Conservation (phyloP, 148 eudicot species). For the Cornus florida region DNA sequence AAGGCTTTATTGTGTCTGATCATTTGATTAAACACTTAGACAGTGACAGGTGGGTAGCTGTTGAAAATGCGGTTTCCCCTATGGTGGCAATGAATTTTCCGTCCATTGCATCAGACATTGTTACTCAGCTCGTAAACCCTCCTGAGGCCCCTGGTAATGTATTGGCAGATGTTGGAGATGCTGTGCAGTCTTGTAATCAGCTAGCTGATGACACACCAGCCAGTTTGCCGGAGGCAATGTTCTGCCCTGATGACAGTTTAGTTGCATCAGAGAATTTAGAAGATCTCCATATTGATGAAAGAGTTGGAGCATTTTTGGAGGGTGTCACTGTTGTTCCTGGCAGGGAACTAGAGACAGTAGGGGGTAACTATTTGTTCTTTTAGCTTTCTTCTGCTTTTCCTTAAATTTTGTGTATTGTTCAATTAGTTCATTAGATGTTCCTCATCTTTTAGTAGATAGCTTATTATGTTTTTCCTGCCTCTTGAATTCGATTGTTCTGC, state of each 20-base stretch:
- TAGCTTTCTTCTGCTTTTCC: not conserved
- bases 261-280: slow-evolving; percentile 23
- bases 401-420: not conserved
- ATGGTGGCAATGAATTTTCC: slow-evolving; percentile 53
- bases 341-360: slow-evolving; percentile 72
- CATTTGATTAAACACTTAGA: slow-evolving; percentile 83
- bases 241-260: slow-evolving; percentile 23
- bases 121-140: slow-evolving; percentile 70
- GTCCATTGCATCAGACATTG: slow-evolving; percentile 61
- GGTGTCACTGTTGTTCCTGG: slow-evolving; percentile 68
- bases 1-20: slow-evolving; percentile 78
- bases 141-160: slow-evolving; percentile 87
- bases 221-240: slow-evolving; percentile 21
- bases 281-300: slow-evolving; percentile 66
- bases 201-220: slow-evolving; percentile 30
- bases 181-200: slow-evolving; percentile 25
- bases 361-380: slow-evolving; percentile 42
- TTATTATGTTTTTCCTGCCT: slow-evolving; percentile 2
- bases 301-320: slow-evolving; percentile 71
- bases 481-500: slow-evolving; percentile 22
- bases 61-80: slow-evolving; percentile 97
- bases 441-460: not conserved
- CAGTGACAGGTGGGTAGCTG: slow-evolving; percentile 92
- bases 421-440: not conserved
- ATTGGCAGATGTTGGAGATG: slow-evolving; percentile 59